Conservation (phyloP, 108 stramenopile species). For the Epithemia pelagica region DNA sequence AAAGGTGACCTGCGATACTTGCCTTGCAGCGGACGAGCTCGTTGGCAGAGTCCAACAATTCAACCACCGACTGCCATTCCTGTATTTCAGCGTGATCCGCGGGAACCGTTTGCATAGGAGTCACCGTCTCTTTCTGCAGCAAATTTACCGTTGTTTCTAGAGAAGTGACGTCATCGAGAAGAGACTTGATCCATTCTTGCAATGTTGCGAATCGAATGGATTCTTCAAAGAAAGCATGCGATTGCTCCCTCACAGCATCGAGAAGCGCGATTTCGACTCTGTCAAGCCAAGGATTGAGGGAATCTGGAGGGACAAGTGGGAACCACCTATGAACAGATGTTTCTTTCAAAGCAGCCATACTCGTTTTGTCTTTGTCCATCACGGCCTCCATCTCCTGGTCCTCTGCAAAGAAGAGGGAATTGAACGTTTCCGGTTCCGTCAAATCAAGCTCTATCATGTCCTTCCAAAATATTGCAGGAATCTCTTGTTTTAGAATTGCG, state of each 20-base stretch:
- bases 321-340: constrained; percentile 8
- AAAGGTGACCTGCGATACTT: constrained; percentile 60
- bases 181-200: constrained; percentile 47
- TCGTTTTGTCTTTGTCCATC: background rate
- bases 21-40: constrained; percentile 61
- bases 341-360: constrained; percentile 4
- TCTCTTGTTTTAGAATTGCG: constrained; percentile 20
- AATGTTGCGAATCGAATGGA: constrained; percentile 76
- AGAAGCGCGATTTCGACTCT: constrained; percentile 70
- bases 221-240: constrained; percentile 77
- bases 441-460: constrained; percentile 58
- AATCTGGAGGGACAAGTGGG: constrained; percentile 34
- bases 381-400: constrained; percentile 24
- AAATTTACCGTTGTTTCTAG: constrained; percentile 33
- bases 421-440: constrained; percentile 73
- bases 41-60: constrained; percentile 61
- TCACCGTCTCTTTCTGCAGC: constrained; percentile 36
- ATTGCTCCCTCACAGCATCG: constrained; percentile 72
- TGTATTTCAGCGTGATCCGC: constrained; percentile 38
- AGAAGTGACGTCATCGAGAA: constrained; percentile 53
- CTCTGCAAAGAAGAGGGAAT: constrained; percentile 46
- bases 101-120: constrained; percentile 49
- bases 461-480: constrained; percentile 61
- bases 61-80: constrained; percentile 44
- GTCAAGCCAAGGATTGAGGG: constrained; percentile 64